These are phyloP conservation scores for Malus hybrid DNA, from an alignment of 331 rosid species.

Conservation along the genomic window DNA sequence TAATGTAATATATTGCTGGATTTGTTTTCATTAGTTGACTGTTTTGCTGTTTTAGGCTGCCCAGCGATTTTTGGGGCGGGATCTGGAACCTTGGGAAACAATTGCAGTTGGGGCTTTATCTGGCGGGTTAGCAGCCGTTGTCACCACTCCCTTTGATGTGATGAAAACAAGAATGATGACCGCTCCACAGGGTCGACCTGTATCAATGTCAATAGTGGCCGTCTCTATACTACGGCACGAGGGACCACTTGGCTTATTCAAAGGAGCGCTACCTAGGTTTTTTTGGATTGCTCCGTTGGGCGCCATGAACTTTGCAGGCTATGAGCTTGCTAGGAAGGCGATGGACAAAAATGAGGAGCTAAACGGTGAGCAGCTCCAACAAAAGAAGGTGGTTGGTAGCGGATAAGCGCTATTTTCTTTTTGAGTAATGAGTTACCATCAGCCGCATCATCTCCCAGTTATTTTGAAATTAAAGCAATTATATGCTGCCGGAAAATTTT, in stretches of 20 bases:
- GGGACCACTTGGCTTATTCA: slow-evolving; percentile 91
- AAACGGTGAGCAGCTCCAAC: slow-evolving; percentile 27
- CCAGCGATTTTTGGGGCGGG: slow-evolving; percentile 64
- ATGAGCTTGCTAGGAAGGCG: slow-evolving; percentile 91
- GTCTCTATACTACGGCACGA: slow-evolving; percentile 68
- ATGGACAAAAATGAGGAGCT: slow-evolving; percentile 72
- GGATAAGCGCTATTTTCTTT: slow-evolving; percentile 20
- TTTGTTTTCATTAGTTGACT: not conserved
- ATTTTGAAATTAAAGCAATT: slow-evolving; percentile 15
- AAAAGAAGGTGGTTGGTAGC: slow-evolving; percentile 38
- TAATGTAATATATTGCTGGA: not conserved
- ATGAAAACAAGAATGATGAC: slow-evolving; percentile 99
- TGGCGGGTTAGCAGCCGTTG: slow-evolving; percentile 94
- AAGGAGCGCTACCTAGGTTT: slow-evolving; percentile 95
- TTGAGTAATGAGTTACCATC: not conserved
- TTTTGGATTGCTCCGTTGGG: slow-evolving; percentile 99
- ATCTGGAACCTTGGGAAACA: slow-evolving; percentile 94
- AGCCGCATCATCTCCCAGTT: not conserved
- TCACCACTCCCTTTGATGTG: slow-evolving; percentile 93
- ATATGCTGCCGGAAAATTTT: slow-evolving; percentile 33
- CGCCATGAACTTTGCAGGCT: slow-evolving; percentile 99
- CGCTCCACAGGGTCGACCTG: slow-evolving; percentile 66
- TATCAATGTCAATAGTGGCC: slow-evolving; percentile 71
- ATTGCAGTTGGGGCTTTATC: slow-evolving; percentile 93
- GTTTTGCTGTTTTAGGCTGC: slow-evolving; percentile 38